Conservation (phyloP, 805 yeast species). For the Candida adriatica region DNA sequence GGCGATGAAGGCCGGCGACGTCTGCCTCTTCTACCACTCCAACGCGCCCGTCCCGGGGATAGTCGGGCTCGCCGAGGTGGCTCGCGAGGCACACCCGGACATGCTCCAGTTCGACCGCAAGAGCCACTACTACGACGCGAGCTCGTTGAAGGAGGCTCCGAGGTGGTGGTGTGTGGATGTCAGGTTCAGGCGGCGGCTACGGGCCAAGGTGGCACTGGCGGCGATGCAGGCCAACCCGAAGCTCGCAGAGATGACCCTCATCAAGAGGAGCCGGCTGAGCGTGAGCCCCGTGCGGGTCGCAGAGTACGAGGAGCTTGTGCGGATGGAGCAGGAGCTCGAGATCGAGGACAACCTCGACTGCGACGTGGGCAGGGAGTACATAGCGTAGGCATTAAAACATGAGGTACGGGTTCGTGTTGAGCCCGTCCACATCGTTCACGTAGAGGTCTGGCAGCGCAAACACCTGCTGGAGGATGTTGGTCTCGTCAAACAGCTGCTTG, state of each 20-base stretch:
- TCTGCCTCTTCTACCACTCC: slow-evolving; percentile 48
- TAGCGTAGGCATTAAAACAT: slow-evolving; percentile 15
- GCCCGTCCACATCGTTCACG: slow-evolving; percentile 8
- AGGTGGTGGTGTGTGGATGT: slow-evolving; percentile 56
- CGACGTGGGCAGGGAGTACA: slow-evolving; percentile 18
- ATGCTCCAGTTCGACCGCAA: slow-evolving; percentile 33
- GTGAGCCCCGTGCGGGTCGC: slow-evolving; percentile 41
- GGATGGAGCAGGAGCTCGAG: slow-evolving; percentile 27
- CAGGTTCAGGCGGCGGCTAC: slow-evolving; percentile 34
- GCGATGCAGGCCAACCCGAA: slow-evolving; percentile 31
- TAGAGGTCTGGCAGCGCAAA: slow-evolving; percentile 14
- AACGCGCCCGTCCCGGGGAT: slow-evolving; percentile 49
- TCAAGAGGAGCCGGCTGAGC: slow-evolving; percentile 44
- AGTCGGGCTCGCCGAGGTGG: slow-evolving; percentile 40
- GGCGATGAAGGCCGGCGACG: slow-evolving; percentile 40
- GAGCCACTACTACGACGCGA: slow-evolving; percentile 42
- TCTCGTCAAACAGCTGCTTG: slow-evolving; percentile 9
- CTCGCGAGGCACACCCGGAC: slow-evolving; percentile 32
- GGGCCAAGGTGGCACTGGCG: slow-evolving; percentile 33
- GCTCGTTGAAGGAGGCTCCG: slow-evolving; percentile 34
- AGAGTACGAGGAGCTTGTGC: slow-evolving; percentile 34
- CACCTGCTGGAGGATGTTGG: slow-evolving; percentile 12
- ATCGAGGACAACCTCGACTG: slow-evolving; percentile 29
- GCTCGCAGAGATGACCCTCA: slow-evolving; percentile 35
- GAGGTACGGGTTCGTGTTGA: slow-evolving; percentile 5